Evolutionary conservation across 768 basidiomycete species (phyloP).

Genomic region (Epithele typhae): DNA sequence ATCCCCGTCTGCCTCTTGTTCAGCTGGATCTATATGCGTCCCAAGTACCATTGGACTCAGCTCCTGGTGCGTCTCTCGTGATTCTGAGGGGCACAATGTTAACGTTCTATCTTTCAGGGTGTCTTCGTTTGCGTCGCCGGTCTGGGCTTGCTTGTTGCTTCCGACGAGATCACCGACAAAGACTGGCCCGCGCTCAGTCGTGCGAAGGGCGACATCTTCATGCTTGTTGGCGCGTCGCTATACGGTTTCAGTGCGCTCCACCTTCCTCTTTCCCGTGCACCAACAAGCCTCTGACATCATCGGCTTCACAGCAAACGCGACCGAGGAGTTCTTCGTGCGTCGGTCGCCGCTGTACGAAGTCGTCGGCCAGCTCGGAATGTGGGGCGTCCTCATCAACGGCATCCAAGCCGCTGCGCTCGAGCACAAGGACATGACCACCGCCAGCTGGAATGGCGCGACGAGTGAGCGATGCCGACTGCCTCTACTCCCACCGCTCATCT

Average conservation of each 20-base stretch:
- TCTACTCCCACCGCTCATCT: background rate
- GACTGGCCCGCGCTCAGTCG: slow-evolving; percentile 59
- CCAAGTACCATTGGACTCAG: slow-evolving; percentile 81
- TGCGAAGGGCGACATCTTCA: slow-evolving; percentile 81
- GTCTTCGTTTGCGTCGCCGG: slow-evolving; percentile 70
- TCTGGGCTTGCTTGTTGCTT: slow-evolving; percentile 73
- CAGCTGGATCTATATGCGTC: slow-evolving; percentile 79
- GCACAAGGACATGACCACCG: slow-evolving; percentile 57
- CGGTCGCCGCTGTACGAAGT: slow-evolving; percentile 81
- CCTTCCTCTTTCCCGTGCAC: background rate
- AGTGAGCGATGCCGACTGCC: slow-evolving; percentile 39
- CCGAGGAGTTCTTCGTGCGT: slow-evolving; percentile 84
- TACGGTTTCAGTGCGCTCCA: slow-evolving; percentile 75
- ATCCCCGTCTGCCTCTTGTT: slow-evolving; percentile 85
- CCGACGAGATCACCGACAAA: slow-evolving; percentile 76
- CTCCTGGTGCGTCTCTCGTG: slow-evolving; percentile 47
- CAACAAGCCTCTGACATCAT: background rate
- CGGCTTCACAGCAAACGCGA: slow-evolving; percentile 63
- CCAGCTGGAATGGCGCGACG: slow-evolving; percentile 69
- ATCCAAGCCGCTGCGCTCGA: slow-evolving; percentile 75
- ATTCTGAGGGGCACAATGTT: background rate
- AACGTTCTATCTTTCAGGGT: slow-evolving; percentile 41
- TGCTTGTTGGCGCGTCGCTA: slow-evolving; percentile 81
- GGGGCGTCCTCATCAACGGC: slow-evolving; percentile 75
- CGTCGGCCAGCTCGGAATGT: slow-evolving; percentile 84